Base-by-base conservation (phyloP, 116 monocot species). In the Posidonia oceanica region DNA sequence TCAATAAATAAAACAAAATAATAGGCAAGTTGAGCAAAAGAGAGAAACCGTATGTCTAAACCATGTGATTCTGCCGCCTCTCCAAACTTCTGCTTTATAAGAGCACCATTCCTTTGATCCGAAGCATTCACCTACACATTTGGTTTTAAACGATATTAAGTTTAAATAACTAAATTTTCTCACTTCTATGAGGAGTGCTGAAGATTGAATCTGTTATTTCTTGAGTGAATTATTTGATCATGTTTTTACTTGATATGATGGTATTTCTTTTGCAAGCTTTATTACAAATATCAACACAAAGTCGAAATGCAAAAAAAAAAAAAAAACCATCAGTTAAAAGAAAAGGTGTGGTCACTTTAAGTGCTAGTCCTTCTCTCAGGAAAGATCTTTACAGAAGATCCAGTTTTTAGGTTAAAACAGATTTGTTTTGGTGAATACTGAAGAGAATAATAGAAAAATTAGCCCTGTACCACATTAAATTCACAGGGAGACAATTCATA, bases 51-150 rank as follows among this genome's bases (percentile, higher is more conserved):
- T 60, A 77, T 29, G 44, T 81, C 78, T 58, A 91, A 75, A 44
- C 82, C 74, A 74, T 85, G 87, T 48, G 96, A 89, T 75, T 89
- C 92, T 59, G 80, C 70, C 38, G 89, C 87, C 69, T 87, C 89
- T 7, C 89, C 85, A 83, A 91, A 91, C 56, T 83, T 89, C 75
- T 87, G 84, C 78, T 83, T 89, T 68, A 97, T 62, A 70, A 75
- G 75, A 61, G 92, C 76, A 70, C 96, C 92, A 82, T 82, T 85
- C 83, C 96, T 84, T 10, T 80, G 54, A 71, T 89, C 87, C 41
- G 92, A 97, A 52, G 96, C 78, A 89, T 83, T 97, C 36, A 92
- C 85, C 96, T 97, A 73, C 12, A 64, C 36, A 54, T 53, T 64
- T 29, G 37, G 54, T 36, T 29, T 37, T 10, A 73, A 20, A 7